phyloP scores from a whole-genome alignment of 768 basidiomycete species.

The Tulasnella sp. region DNA sequence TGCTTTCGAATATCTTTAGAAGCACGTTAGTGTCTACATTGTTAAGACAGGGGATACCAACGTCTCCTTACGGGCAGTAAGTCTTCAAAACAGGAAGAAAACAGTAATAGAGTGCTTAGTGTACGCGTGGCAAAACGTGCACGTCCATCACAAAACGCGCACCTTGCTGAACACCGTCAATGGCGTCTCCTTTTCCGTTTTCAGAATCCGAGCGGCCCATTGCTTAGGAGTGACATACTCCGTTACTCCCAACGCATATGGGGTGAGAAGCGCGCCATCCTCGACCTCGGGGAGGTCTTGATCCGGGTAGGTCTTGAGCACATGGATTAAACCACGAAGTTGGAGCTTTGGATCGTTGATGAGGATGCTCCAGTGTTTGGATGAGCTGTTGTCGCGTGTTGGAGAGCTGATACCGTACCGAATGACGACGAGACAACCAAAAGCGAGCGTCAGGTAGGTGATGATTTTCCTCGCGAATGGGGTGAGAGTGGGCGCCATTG shows the following conservation, averaged over 20 bases:
- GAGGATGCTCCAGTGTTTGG: constrained; percentile 5
- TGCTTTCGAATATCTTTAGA: constrained; percentile 6
- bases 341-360: constrained; percentile 10
- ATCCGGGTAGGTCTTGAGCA: constrained; percentile 12
- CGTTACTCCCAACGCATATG: constrained; percentile 8
- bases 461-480: neutral
- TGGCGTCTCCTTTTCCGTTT: constrained; percentile 7
- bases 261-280: neutral
- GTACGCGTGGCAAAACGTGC: neutral
- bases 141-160: neutral
- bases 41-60: neutral
- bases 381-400: neutral
- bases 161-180: constrained; percentile 17
- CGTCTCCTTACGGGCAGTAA: constrained; percentile 3
- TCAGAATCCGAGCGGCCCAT: neutral
- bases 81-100: neutral
- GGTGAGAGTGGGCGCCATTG: too few species aligned
- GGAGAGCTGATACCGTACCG: neutral
- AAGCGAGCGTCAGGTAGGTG: neutral
- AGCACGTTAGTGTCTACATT: neutral
- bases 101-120: neutral
- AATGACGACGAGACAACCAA: neutral
- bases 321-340: constrained; percentile 10
- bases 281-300: constrained; percentile 4
- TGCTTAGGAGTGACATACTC: neutral